Conservation (phyloP, 225 moss, liverwort and hornwort genomes). For the Sphagnum tenellum region DNA sequence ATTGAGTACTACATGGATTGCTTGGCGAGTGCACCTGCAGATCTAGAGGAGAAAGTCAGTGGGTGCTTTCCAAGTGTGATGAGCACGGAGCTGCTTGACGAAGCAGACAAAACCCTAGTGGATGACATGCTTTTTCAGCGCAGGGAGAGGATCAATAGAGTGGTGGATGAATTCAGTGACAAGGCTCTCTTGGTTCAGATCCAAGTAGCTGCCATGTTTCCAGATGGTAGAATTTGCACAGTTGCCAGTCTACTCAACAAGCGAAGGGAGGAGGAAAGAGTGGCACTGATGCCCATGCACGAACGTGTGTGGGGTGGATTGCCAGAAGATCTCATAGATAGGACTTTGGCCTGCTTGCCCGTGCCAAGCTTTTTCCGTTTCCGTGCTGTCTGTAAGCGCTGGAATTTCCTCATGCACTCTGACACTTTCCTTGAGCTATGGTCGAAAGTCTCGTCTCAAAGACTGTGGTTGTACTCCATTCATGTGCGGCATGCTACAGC, state of each 20-base stretch:
- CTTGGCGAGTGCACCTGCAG: conserved; percentile 34
- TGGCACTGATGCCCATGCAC: conserved; percentile 50
- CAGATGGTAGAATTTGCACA: conserved; percentile 24
- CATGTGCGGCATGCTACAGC: conserved; percentile 34
- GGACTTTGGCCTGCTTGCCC: conserved; percentile 49
- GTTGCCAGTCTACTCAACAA: conserved; percentile 48
- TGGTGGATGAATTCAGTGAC: conserved; percentile 51
- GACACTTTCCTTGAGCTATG: conserved; percentile 44
- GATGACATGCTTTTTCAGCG: conserved; percentile 49
- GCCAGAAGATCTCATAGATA: conserved; percentile 48
- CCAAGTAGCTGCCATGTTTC: conserved; percentile 35
- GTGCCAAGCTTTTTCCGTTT: conserved; percentile 57
- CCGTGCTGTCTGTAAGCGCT: conserved; percentile 55
- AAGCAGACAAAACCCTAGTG: conserved; percentile 35
- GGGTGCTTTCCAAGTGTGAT: conserved; percentile 46
- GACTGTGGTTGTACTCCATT: conserved; percentile 48
- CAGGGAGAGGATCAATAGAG: conserved; percentile 46
- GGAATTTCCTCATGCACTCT: conserved; percentile 42
- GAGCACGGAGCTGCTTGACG: conserved; percentile 35
- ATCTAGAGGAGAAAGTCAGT: conserved; percentile 37
- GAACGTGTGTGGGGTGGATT: conserved; percentile 57
- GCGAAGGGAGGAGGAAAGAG: conserved; percentile 41
- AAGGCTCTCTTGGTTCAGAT: conserved; percentile 42
- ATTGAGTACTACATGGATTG: conserved; percentile 60
- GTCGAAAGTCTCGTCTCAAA: conserved; percentile 44